These are phyloP conservation scores for Narthecium ossifragum DNA, from an alignment of 106 monocot genomes.

Conservation along the genomic window DNA sequence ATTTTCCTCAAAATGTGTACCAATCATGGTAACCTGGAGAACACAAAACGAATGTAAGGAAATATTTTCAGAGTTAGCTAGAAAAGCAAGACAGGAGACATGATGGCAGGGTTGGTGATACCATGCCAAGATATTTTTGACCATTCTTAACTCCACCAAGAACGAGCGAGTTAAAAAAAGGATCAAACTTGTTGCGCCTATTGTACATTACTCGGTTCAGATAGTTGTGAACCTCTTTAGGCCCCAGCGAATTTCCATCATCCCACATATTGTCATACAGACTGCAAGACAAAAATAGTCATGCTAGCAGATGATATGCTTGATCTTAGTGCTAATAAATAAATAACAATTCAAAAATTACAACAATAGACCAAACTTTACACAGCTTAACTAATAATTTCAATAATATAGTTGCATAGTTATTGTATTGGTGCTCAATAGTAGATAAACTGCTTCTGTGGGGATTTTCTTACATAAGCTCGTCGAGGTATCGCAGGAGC, in stretches of 20 bases:
- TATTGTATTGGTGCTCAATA: no score
- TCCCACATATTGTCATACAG: slow-evolving; percentile 48
- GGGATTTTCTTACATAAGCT: slow-evolving; percentile 37
- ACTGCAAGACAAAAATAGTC: slow-evolving; percentile 15
- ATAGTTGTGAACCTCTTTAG: slow-evolving; percentile 46
- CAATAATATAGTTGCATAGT: no score
- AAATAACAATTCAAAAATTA: not conserved
- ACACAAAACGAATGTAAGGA: not conserved
- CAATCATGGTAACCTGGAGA: slow-evolving; percentile 39
- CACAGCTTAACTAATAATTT: not conserved
- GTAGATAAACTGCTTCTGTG: no score
- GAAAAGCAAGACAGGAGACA: no score
- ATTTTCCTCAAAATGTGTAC: slow-evolving; percentile 39
- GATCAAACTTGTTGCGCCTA: slow-evolving; percentile 45
- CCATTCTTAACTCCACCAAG: slow-evolving; percentile 45
- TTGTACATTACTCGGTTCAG: slow-evolving; percentile 39
- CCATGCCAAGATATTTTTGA: slow-evolving; percentile 43
- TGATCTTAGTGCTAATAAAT: not conserved
- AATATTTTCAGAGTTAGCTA: no score
- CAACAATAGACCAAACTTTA: not conserved
- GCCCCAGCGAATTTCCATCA: slow-evolving; percentile 48
- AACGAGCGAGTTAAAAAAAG: slow-evolving; percentile 34
- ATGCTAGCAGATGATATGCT: not conserved
- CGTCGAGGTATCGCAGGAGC: slow-evolving; percentile 33
- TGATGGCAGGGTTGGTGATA: slow-evolving; percentile 6